Conservation (phyloP, 345 rosid species). For the Sonneratia caseolaris region DNA sequence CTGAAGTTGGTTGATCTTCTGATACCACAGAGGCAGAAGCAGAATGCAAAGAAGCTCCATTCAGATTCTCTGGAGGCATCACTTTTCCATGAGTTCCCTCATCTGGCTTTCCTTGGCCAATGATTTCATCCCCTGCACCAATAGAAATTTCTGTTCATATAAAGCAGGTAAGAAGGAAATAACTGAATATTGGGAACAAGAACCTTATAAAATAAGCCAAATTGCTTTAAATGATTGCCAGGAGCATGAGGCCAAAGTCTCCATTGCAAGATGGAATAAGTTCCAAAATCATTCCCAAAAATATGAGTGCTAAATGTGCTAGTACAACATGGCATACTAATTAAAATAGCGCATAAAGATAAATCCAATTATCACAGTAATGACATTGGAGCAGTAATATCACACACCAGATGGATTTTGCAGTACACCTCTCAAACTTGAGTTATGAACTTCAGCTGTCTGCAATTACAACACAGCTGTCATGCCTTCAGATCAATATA, state of each 20-base stretch:
- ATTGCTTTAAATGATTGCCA: background rate
- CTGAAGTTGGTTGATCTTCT: conserved; percentile 28
- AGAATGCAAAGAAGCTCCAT: conserved; percentile 23
- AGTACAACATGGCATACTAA: background rate
- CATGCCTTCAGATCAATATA: background rate
- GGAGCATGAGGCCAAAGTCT: background rate
- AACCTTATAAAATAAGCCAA: background rate
- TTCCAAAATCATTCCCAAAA: background rate
- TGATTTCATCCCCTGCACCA: conserved; percentile 26
- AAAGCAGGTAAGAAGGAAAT: background rate
- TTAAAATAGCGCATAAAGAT: background rate
- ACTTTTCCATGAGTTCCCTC: conserved; percentile 25
- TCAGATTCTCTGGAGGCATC: conserved; percentile 13
- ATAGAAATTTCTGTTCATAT: conserved; percentile 1
- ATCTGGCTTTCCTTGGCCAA: conserved; percentile 26
- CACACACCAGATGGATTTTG: background rate
- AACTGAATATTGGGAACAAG: background rate
- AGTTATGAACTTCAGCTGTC: conserved; percentile 6
- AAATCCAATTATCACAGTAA: background rate
- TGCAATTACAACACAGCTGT: conserved; percentile 3
- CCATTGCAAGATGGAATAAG: background rate
- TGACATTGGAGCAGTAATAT: background rate
- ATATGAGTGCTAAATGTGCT: background rate
- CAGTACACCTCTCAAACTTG: conserved; percentile 3
- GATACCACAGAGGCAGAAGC: conserved; percentile 19